Evolutionary conservation across 495 filamentous ascomycete genomes (phyloP).

Genomic region (Paragyromitra xinjiangensis): DNA sequence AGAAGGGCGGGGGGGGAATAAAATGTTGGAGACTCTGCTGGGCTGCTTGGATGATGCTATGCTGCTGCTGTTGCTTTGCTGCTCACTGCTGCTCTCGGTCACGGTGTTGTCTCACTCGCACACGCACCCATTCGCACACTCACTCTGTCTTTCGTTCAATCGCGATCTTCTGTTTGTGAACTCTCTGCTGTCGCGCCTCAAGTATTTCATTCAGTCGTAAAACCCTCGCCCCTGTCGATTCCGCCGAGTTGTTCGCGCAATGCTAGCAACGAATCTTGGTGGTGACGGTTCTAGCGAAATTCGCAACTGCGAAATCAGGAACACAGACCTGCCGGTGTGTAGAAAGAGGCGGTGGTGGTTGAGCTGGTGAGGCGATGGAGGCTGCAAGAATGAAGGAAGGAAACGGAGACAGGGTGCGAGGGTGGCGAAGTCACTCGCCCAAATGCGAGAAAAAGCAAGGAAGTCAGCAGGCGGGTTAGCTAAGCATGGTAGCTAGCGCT

Average conservation of each 20-base stretch:
- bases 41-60: constrained; percentile 28
- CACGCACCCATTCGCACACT: constrained; percentile 48
- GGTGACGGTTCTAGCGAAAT: constrained; percentile 23
- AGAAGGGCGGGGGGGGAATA: constrained; percentile 41
- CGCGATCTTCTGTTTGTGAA: constrained; percentile 27
- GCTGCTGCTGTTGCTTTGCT: constrained; percentile 38
- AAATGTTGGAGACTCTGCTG: constrained; percentile 40
- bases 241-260: constrained; percentile 16
- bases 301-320: constrained; percentile 38
- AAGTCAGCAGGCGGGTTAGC: constrained; percentile 40
- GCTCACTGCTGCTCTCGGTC: constrained; percentile 48
- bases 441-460: constrained; percentile 45
- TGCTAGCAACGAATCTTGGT: constrained; percentile 12
- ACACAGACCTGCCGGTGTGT: constrained; percentile 23
- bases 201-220: constrained; percentile 43
- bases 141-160: constrained; percentile 43
- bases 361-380: constrained; percentile 52
- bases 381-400: constrained; percentile 44
- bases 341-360: constrained; percentile 53
- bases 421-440: constrained; percentile 50
- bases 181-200: constrained; percentile 33
- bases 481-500: constrained; percentile 17
- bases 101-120: constrained; percentile 53
- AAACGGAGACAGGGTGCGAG: constrained; percentile 47
- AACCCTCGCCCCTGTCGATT: constrained; percentile 12